phyloP scores from a whole-genome alignment of 306 rosid genomes.

The Inga leiocalycina region DNA sequence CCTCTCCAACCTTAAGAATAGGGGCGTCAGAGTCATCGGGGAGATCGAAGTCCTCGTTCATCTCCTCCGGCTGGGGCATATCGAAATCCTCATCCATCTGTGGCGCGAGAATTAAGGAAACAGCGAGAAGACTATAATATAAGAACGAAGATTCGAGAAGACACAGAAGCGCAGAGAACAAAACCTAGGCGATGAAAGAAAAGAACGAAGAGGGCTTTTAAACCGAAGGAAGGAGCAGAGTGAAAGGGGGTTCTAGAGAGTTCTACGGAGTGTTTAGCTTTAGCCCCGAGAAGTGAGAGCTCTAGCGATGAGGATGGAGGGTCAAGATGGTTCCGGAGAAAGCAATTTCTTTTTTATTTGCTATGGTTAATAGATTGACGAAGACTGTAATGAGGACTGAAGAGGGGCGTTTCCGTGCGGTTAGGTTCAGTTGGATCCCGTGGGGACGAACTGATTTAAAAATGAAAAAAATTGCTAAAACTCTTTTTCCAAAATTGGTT shows the following conservation, averaged over 20 bases:
- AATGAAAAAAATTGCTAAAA: no score
- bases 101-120: not conserved
- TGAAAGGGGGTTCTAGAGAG: slow-evolving; percentile 56
- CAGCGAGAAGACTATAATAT: not conserved
- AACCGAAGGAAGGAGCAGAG: not conserved
- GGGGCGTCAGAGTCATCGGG: slow-evolving; percentile 42
- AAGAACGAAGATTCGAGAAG: not conserved
- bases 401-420: not conserved
- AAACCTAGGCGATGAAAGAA: not conserved
- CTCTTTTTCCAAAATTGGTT: no score
- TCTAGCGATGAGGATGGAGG: not conserved
- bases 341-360: not conserved
- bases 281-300: not conserved
- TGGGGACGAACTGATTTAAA: not conserved
- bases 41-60: slow-evolving; percentile 74
- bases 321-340: slow-evolving; percentile 14
- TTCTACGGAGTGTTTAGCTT: slow-evolving; percentile 38
- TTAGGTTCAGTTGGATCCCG: not conserved
- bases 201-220: not conserved
- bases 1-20: slow-evolving; percentile 77
- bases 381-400: not conserved
- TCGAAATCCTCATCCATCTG: slow-evolving; percentile 76
- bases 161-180: not conserved
- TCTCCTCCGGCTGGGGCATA: slow-evolving; percentile 55
- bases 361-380: not conserved